A percentile compares a stretch with the other conserved stretches of the same genome.
Conservation (phyloP, 306 rosid species). For the Abrus precatorius region DNA sequence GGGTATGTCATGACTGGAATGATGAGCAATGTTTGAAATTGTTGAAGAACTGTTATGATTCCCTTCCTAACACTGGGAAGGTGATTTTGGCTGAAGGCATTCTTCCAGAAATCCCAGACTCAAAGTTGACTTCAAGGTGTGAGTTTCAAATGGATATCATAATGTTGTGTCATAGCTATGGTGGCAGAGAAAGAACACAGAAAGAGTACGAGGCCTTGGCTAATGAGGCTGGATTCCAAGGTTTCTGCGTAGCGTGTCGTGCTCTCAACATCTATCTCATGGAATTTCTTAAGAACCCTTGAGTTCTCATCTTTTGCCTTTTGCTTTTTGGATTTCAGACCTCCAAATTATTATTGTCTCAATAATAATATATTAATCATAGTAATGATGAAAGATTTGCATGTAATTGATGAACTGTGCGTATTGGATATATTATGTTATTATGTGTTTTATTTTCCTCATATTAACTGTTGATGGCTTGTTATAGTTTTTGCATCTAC, state of each 20-base stretch:
- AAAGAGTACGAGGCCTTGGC: slow-evolving; percentile 48
- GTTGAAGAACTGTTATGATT: slow-evolving; percentile 42
- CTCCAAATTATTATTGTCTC: not conserved
- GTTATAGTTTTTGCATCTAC: no score
- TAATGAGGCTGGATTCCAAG: slow-evolving; percentile 43
- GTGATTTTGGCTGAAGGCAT: slow-evolving; percentile 40
- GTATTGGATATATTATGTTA: not conserved
- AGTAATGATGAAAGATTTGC: not conserved
- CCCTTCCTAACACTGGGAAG: slow-evolving; percentile 39
- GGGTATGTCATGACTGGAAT: slow-evolving; percentile 90
- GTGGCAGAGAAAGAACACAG: slow-evolving; percentile 48
- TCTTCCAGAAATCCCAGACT: slow-evolving; percentile 25
- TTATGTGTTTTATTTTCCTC: not conserved
- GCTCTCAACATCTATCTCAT: slow-evolving; percentile 35
- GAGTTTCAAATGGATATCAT: slow-evolving; percentile 32
- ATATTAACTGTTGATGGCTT: no score
- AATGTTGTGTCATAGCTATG: slow-evolving; percentile 37
- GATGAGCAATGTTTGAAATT: slow-evolving; percentile 79
- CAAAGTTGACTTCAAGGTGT: not conserved
- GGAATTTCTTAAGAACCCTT: slow-evolving; percentile 39
- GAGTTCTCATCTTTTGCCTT: not conserved
- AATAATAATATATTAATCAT: not conserved
- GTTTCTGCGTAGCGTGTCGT: slow-evolving; percentile 1
- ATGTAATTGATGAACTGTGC: not conserved
- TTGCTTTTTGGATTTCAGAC: not conserved